Evolutionary conservation across 257 asterid genomes (phyloP), one percentile per base, ranked within the genome.

Genomic region (Apocynum venetum): DNA sequence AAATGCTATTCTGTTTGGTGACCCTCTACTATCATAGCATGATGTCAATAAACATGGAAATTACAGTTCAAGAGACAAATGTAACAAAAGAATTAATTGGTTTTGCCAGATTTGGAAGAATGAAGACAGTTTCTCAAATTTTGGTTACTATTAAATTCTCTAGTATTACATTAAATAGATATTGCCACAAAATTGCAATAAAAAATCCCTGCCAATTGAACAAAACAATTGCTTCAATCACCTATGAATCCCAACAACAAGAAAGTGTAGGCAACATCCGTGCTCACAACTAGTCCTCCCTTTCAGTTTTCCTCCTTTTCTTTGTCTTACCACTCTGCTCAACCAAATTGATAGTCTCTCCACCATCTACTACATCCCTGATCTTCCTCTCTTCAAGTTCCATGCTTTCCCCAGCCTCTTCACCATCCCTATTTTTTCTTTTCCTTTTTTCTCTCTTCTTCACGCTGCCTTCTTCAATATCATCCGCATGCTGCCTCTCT

Each of bases 251-350:
- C 35, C 48, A 44, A 75, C 31, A 75, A 61, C 3, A 63, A 49
- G 8, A 61, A 61, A 31, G 43, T 4, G 11, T 56, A 17, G 40
- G 12, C 11, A 46, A 60, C 6, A 40, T 12, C 2, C 4, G 6
- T 31, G 20, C 52, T 53, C 63, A 67, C 60, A 77, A 65, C 56
- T 80, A 72, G 61, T 69, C 43, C 6, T 67, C 66, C 2, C 73
- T 75, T 79, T 80, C 88, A 11, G 20, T 73, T 78, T 73, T 82
- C 81, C 72, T 81, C 76, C 85, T 90, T 73, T 76, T 85, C 80
- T 76, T 76, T 71, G 64, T 83, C 70, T 78, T 80, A 12, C 77
- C 69, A 56, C n/a, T 79, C 75, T 72, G 78, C 73, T 83, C 77
- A 2, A 51, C 53, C 17, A 44, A 76, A 40, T 76, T 72, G 20